Evolutionary conservation across 2,329 filamentous ascomycete species (phyloP).

Genomic region (Cladosporium sp.): DNA sequence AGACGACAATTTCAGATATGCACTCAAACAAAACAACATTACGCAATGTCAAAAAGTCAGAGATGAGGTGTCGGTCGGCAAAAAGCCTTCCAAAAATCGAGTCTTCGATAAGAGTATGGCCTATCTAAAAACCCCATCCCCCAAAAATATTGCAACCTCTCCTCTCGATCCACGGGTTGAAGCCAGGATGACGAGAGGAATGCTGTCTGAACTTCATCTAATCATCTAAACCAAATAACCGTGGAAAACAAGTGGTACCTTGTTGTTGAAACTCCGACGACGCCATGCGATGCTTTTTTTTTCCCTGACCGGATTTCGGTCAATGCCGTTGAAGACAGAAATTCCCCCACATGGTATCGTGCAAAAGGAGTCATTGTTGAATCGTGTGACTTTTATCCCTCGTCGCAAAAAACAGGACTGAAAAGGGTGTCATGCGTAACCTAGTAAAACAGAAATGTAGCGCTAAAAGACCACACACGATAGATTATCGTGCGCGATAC

Average conservation of each 20-base stretch:
- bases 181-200: slow-evolving; percentile 9
- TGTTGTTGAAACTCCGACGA: slow-evolving; percentile 22
- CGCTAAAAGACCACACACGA: slow-evolving; percentile 34
- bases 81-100: background rate
- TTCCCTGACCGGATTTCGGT: slow-evolving; percentile 9
- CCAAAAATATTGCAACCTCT: background rate
- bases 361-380: slow-evolving; percentile 53
- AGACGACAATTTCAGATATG: background rate
- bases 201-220: background rate
- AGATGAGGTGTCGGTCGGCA: background rate
- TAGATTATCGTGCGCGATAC: slow-evolving; percentile 18
- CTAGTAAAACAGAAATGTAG: slow-evolving; percentile 38
- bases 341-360: slow-evolving; percentile 61
- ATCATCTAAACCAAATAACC: slow-evolving; percentile 19
- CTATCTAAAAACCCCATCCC: slow-evolving; percentile 10
- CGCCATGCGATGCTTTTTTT: slow-evolving; percentile 25
- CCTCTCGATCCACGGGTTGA: slow-evolving; percentile 18
- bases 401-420: slow-evolving; percentile 22
- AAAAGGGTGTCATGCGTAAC: slow-evolving; percentile 15
- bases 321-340: slow-evolving; percentile 64
- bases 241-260: slow-evolving; percentile 11
- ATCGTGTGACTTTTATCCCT: slow-evolving; percentile 42
- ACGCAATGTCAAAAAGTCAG: background rate
- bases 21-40: background rate
- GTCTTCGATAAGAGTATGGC: background rate